Evolutionary conservation across 768 basidiomycete genomes (phyloP), one percentile per base, ranked within the genome.

Genomic region (Russula brevipes): DNA sequence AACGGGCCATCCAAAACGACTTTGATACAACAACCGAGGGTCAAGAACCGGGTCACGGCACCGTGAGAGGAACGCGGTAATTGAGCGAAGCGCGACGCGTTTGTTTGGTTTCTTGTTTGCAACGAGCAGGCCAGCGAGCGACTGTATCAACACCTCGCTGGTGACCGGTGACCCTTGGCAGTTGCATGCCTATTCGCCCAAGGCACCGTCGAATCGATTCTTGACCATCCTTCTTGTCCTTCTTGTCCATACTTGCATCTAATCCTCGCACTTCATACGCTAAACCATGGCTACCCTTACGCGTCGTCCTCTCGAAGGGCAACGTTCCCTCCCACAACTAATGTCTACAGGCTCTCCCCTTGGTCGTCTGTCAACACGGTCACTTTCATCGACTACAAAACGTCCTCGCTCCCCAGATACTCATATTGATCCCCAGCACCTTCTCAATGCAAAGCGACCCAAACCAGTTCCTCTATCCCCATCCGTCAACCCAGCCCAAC

Each of bases 371-470:
- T 52, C 59, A 45, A 42, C 50, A 10, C 53, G 67, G 14, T 68
- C 67, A 10, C 35, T 54, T 49, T 65, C 67, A 24, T 60, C 65
- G 2, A 39, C 52, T 0, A 2, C 56, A 46, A 66, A 66, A 42
- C 67, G 67, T n/a, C 59, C 67, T 33, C 67, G 67, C 5, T 68
- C 67, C 30, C 67, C 67, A 7, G 67, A 68, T 9, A n/a, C 50
- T 12, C n/a, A 52, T 54, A 58, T 63, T 55, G 67, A 68, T 24
- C 30, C 55, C 17, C 65, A 66, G n/a, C 63, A 54, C 45, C 46
- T 59, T n/a, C 65, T 68, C 55, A 59, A 46, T 36, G 44, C 61
- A 49, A 68, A 66, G 54, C 61, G 67, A 31, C 44, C 66, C 17
- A 58, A 57, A 36, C 53, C 67, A 12, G 64, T 58, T 17, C 38